phyloP scores from a whole-genome alignment of 2,329 filamentous ascomycete genomes.

The Salinomyces thailandicus region DNA sequence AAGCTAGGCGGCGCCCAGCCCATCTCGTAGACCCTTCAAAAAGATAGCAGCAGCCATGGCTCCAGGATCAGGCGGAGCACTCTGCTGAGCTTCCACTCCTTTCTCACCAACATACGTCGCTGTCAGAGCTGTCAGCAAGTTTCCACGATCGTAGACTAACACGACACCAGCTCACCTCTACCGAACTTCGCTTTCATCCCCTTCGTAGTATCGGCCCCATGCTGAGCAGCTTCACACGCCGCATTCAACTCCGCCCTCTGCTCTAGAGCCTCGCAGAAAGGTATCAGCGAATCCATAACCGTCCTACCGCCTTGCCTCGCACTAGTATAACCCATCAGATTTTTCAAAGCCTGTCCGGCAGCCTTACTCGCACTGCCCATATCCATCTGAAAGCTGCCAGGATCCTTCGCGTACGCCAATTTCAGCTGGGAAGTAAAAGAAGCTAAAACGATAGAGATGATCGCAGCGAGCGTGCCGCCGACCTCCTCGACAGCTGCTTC shows the following conservation, averaged over 20 bases:
- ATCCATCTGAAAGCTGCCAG: constrained; percentile 15
- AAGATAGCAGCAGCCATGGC: constrained; percentile 29
- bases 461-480: constrained; percentile 29
- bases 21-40: constrained; percentile 23
- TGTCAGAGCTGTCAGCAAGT: constrained; percentile 2
- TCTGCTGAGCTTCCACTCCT: constrained; percentile 12
- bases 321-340: constrained; percentile 31
- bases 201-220: constrained; percentile 25
- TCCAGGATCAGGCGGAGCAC: constrained; percentile 27
- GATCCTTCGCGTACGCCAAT: constrained; percentile 20
- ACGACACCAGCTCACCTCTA: constrained; percentile 20
- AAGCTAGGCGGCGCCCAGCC: constrained; percentile 8
- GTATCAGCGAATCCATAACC: constrained; percentile 30
- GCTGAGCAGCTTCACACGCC: constrained; percentile 24
- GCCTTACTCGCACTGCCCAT: constrained; percentile 17
- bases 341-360: constrained; percentile 31
- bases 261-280: constrained; percentile 27
- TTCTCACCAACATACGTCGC: constrained; percentile 28
- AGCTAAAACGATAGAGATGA: constrained; percentile 28
- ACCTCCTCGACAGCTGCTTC: constrained; percentile 27
- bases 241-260: constrained; percentile 14
- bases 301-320: constrained; percentile 27
- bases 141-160: not conserved
- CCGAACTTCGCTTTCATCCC: constrained; percentile 29
- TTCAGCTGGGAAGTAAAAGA: constrained; percentile 30